Conservation (phyloP, 2,329 filamentous ascomycete genomes). For the Venturia nashicola region DNA sequence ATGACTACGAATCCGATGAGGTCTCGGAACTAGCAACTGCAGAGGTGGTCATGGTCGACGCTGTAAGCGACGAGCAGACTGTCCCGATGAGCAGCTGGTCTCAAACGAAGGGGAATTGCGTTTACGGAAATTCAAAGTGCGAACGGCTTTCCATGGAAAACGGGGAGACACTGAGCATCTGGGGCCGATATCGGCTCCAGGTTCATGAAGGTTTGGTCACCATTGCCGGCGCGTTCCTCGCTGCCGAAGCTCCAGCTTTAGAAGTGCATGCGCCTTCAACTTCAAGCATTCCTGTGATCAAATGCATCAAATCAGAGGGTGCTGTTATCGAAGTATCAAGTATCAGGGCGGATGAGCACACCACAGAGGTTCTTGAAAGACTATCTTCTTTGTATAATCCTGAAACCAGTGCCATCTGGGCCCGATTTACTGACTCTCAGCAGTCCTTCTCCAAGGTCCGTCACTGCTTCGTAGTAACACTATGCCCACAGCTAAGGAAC, state of each 20-base stretch:
- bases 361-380: neutral
- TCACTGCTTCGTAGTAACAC: neutral
- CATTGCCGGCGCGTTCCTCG: neutral
- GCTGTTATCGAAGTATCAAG: neutral
- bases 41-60: neutral
- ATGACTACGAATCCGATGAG: neutral
- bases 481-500: neutral
- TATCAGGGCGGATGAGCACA: neutral
- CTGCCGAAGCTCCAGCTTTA: neutral
- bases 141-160: neutral
- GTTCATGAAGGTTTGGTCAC: neutral
- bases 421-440: neutral
- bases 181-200: neutral
- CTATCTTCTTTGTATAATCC: constrained; percentile 2
- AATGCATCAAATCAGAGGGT: constrained; percentile 6
- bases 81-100: constrained; percentile 3
- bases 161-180: neutral
- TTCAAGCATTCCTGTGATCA: constrained; percentile 1
- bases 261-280: neutral
- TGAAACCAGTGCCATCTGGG: neutral
- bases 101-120: neutral
- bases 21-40: neutral
- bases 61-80: neutral
- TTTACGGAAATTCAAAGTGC: neutral
- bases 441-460: neutral